phyloP scores from a whole-genome alignment of 2,329 filamentous ascomycete species.

The Botryotinia narcissicola region DNA sequence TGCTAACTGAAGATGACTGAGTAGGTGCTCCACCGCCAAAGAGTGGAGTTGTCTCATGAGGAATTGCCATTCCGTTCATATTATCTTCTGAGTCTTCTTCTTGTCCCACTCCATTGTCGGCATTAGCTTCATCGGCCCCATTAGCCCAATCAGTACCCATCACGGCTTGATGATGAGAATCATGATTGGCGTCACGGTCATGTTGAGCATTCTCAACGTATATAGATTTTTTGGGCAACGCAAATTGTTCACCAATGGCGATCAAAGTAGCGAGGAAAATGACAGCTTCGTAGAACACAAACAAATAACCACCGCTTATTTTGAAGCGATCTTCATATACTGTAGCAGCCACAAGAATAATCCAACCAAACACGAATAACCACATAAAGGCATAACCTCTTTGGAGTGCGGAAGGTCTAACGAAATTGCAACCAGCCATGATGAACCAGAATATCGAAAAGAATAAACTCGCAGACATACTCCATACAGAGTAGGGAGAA shows the following conservation, averaged over 20 bases:
- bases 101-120: conserved; percentile 35
- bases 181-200: conserved; percentile 42
- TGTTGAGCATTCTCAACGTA: conserved; percentile 61
- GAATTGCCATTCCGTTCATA: not conserved
- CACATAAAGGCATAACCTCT: conserved; percentile 79
- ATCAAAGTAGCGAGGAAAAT: conserved; percentile 73
- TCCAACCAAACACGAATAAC: conserved; percentile 76
- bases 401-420: conserved; percentile 82
- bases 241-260: conserved; percentile 76
- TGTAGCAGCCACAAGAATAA: conserved; percentile 66
- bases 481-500: conserved; percentile 83
- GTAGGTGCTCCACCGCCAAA: conserved; percentile 41
- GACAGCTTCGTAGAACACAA: conserved; percentile 75
- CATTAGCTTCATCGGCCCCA: conserved; percentile 35
- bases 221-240: conserved; percentile 66
- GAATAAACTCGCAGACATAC: conserved; percentile 80
- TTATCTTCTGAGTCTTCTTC: conserved; percentile 31
- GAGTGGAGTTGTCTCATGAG: conserved; percentile 56
- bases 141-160: conserved; percentile 42
- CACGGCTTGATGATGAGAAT: conserved; percentile 35
- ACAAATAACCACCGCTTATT: conserved; percentile 73
- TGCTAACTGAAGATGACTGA: conserved; percentile 51
- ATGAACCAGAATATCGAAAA: conserved; percentile 81
- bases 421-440: conserved; percentile 72
- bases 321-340: conserved; percentile 73